Conservation (phyloP, 176 grass and related monocot genomes). For the Tuctoria greenei region DNA sequence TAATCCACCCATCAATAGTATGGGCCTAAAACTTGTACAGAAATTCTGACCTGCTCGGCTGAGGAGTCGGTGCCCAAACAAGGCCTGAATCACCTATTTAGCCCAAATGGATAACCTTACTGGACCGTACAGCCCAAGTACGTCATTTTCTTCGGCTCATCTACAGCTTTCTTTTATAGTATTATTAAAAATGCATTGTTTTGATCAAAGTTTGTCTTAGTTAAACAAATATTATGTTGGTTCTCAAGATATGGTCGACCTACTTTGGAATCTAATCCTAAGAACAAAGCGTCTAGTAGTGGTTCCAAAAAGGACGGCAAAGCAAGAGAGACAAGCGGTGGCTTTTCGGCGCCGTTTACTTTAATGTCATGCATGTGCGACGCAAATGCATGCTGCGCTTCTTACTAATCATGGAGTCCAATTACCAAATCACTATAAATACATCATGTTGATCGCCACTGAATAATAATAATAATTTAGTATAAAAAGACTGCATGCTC, state of each 20-base stretch:
- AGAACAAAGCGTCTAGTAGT: neutral
- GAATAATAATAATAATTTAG: neutral
- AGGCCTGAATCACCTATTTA: no score
- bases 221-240: neutral
- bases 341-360: conserved; percentile 19
- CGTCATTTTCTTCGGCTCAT: no score
- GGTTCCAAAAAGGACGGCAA: conserved; percentile 12
- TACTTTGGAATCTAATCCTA: neutral
- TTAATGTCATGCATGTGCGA: conserved; percentile 25
- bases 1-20: no score
- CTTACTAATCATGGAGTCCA: conserved; percentile 31
- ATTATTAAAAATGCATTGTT: neutral
- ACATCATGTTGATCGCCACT: neutral
- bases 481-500: neutral
- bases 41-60: no score
- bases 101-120: no score
- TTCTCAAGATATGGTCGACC: neutral
- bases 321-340: conserved; percentile 35
- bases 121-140: no score
- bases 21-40: no score
- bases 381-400: neutral
- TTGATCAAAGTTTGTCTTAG: neutral
- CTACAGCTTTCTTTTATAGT: no score
- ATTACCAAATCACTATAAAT: conserved; percentile 8
- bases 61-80: no score